Evolutionary conservation across 164 flowering plant species (phyloP), one percentile per base, ranked within the genome.

Genomic region (Macadamia tetraphylla): DNA sequence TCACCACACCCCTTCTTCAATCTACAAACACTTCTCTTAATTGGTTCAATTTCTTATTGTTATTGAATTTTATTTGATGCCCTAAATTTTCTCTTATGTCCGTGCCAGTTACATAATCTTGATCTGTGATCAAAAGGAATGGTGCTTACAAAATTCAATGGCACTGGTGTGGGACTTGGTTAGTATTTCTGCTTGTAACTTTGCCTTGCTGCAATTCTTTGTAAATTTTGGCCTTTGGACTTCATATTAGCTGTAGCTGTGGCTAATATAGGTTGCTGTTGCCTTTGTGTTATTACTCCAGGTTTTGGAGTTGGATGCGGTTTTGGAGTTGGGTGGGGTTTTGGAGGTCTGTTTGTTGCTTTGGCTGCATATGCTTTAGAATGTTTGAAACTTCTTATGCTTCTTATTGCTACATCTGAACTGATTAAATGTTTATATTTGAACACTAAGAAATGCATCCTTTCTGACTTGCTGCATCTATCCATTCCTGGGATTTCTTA

Each of bases 111-210:
- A 49, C 17, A 14, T 8, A 46, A 46, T 9, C 51, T 46, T 46
- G 9, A 40, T 14, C 10, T 14, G 64, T 6, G 31, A 61, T 5
- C 29, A 44, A 42, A 56, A 67, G 52, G 48, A 66, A 87, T 84
- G 91, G 85, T 83, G 76, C 85, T 89, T 18, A 83, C 92, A 6
- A 76, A 82, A 63, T 92, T 92, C 84, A 74, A 72, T 72, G 97
- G 97, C 57, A 72, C 73, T n/a, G 97, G 97, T n/a, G 86, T 92
- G 31, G 97, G 97, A 67, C 77, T 92, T 62, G 97, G 97, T 92
- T 79, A 29, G 62, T 44, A 12, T 6, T 63, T 8, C 53, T 40
- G 29, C 14, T 14, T 32, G 11, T 64, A 8, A 14, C 23, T 14
- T 60, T 29, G 18, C 6, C 23, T 51, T 56, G 11, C 9, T 15